Conservation (phyloP, 176 grass and related monocot species). For the Ensete ventricosum region DNA sequence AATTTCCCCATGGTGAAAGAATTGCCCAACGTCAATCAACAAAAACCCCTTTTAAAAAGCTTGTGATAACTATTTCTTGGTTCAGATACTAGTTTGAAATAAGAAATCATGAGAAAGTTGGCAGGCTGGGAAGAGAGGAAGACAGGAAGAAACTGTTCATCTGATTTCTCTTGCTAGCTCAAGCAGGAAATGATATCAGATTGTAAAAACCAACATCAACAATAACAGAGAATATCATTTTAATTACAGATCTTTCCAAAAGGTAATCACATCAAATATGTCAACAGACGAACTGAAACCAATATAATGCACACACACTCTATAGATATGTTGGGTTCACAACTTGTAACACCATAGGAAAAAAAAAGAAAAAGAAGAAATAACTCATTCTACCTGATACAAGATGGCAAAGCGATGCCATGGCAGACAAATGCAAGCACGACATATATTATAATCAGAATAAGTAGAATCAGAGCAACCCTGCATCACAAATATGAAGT, state of each 20-base stretch:
- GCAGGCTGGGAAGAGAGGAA: too few species aligned
- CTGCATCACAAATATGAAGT: conserved; percentile 31
- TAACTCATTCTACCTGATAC: conserved; percentile 39
- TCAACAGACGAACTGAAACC: not conserved
- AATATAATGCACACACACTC: not conserved
- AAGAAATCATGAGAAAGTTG: too few species aligned
- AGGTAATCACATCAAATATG: not conserved
- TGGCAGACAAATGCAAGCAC: conserved; percentile 78
- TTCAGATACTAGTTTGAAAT: too few species aligned
- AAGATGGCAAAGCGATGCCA: conserved; percentile 74
- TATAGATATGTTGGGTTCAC: not conserved
- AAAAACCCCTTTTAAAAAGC: too few species aligned
- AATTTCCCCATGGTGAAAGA: too few species aligned
- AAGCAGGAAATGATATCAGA: not conserved
- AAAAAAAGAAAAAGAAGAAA: not conserved
- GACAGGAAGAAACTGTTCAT: too few species aligned
- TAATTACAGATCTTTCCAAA: not conserved
- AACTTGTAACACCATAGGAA: not conserved
- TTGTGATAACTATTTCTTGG: too few species aligned
- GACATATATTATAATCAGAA: conserved; percentile 66
- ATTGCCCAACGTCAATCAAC: too few species aligned
- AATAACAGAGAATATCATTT: not conserved
- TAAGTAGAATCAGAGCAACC: conserved; percentile 54
- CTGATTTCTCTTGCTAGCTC: too few species aligned
- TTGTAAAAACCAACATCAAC: not conserved